Base-by-base conservation (phyloP, 257 asterid species). In the Jacaranda mimosifolia region DNA sequence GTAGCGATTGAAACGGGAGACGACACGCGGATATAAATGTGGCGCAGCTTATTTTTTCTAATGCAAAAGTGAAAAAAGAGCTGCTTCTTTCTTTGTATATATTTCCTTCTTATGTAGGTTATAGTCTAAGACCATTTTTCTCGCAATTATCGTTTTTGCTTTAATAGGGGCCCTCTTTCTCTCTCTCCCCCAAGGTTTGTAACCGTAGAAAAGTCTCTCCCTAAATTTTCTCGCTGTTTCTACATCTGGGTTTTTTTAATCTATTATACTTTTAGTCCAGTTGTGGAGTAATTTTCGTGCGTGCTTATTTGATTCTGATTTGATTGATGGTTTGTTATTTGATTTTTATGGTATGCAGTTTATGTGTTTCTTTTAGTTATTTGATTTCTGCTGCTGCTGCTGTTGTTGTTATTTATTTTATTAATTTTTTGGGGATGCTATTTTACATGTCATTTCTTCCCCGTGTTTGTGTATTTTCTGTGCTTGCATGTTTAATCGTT, bases 151-250 rank as follows among this genome's bases (percentile, higher is more conserved):
- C 14, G 42, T 5, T 32, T 35, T 10, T 10, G 17, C 45, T 15
- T 18, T 13, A 26, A 26, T 26, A 1, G 32, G 32, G 1, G 18
- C 15, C 49, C 14, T 26, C 14, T 42, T n/a, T 40, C 52, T 40
- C 52, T 65, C 71, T 40, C 14, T 40, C 32, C 15, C 52, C 35
- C 11, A 39, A 64, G 70, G 70, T 64, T 13, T 32, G 68, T 63
- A 63, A 63, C 49, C 69, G 49, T 26, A n/a, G 36, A 38, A 4
- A 15, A 38, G 9, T 63, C 21, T 63, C 51, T 39, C 49, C 51
- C 51, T 14, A 7, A 3, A 8, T n/a, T 65, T 65, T 39, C 9
- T 40, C 14, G 71, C 35, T 65, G 7, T n/a, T 65, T 65, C 7
- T 17, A 10, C n/a, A 40, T 65, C 55, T 40, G 71, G 48, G 48